These are phyloP conservation scores for Phytophthora citrophthora DNA, from an alignment of 352 stramenopile genomes.

Conservation along the genomic window DNA sequence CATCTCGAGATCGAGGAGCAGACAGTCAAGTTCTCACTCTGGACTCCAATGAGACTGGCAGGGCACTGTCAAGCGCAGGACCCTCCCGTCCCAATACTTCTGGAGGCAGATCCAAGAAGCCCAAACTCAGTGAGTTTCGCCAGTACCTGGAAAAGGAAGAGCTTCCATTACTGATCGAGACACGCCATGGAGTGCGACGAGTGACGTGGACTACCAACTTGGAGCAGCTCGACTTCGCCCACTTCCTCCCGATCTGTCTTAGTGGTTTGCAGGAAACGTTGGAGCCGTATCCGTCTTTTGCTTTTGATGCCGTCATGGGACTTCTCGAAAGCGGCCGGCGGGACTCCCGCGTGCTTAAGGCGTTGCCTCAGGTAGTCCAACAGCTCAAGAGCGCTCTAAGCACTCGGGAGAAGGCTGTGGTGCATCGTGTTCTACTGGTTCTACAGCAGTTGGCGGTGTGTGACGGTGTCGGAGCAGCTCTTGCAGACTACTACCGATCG, in stretches of 20 bases:
- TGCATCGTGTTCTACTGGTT: conserved; percentile 72
- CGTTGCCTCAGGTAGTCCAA: conserved; percentile 59
- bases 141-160: conserved; percentile 73
- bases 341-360: conserved; percentile 59
- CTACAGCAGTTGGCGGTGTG: conserved; percentile 80
- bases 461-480: conserved; percentile 63
- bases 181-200: conserved; percentile 43
- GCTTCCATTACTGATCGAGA: conserved; percentile 65
- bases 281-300: conserved; percentile 78
- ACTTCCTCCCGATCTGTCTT: conserved; percentile 79
- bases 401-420: conserved; percentile 69
- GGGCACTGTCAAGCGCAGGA: conserved; percentile 7
- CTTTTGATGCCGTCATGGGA: conserved; percentile 70
- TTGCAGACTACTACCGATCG: conserved; percentile 74
- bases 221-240: conserved; percentile 60
- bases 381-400: conserved; percentile 71
- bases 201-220: conserved; percentile 69
- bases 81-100: conserved; percentile 48
- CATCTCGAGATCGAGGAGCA: conserved; percentile 14
- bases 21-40: conserved; percentile 67
- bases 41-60: conserved; percentile 30
- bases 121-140: conserved; percentile 76
- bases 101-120: conserved; percentile 56
- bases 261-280: conserved; percentile 73
- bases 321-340: conserved; percentile 58